Evolutionary conservation across 345 rosid genomes (phyloP).

Genomic region (Pugionium cornutum): DNA sequence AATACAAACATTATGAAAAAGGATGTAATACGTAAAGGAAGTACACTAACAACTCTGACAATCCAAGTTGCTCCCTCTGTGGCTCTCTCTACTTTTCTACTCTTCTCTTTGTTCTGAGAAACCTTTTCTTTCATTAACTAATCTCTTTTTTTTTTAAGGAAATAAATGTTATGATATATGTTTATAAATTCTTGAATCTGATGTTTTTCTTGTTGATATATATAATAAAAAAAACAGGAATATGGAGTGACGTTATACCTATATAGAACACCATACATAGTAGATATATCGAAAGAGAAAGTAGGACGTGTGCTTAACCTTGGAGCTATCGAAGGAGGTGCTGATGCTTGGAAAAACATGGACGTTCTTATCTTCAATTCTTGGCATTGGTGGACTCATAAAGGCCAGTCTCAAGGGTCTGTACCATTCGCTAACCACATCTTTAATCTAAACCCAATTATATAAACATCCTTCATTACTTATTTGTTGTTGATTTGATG

Average conservation of each 20-base stretch:
- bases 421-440: not conserved
- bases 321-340: constrained; percentile 60
- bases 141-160: not conserved
- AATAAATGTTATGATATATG: not conserved
- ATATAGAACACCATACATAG: constrained; percentile 81
- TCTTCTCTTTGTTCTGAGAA: constrained; percentile 26
- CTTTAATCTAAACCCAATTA: not conserved
- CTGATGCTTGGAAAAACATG: constrained; percentile 73
- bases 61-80: constrained; percentile 26
- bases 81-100: constrained; percentile 25
- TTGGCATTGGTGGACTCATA: constrained; percentile 99
- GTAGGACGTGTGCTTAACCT: constrained; percentile 70
- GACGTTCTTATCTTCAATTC: constrained; percentile 86
- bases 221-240: constrained; percentile 45
- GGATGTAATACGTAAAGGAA: constrained; percentile 29
- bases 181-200: constrained; percentile 10
- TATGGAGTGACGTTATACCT: constrained; percentile 67
- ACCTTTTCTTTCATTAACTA: constrained; percentile 17
- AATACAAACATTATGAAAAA: constrained; percentile 26
- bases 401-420: constrained; percentile 67
- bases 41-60: constrained; percentile 38
- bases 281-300: constrained; percentile 61
- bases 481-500: not conserved
- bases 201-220: not conserved
- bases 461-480: not conserved